A percentile compares a stretch with the other conserved stretches of the same genome.
These are phyloP conservation scores for Esteya vermicola DNA, from an alignment of 2,329 filamentous ascomycete genomes.

Conservation along the genomic window DNA sequence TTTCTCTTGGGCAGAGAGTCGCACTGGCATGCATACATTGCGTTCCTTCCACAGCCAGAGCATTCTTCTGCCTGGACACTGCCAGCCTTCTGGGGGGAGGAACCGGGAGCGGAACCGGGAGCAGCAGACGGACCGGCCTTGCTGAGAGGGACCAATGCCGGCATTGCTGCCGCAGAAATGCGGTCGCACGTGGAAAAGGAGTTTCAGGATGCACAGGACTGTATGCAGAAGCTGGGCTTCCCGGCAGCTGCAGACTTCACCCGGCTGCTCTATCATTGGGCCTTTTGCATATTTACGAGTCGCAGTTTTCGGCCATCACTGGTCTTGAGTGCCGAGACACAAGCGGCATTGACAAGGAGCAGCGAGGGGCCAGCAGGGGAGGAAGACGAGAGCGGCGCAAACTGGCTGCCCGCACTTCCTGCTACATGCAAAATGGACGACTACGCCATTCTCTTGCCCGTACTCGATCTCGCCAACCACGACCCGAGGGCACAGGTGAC, in stretches of 20 bases:
- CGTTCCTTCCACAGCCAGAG: constrained; percentile 47
- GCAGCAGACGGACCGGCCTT: constrained; percentile 20
- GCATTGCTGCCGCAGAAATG: constrained; percentile 34
- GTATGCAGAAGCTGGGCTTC: constrained; percentile 19
- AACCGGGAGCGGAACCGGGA: constrained; percentile 34
- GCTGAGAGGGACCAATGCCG: constrained; percentile 39
- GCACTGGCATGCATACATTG: constrained; percentile 56
- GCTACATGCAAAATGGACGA: constrained; percentile 33
- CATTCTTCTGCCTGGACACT: constrained; percentile 35
- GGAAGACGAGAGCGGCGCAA: neutral
- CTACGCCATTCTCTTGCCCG: constrained; percentile 54
- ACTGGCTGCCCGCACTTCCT: constrained; percentile 14
- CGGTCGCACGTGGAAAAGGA: constrained; percentile 29
- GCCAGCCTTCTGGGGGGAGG: constrained; percentile 43
- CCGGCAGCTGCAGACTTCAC: constrained; percentile 23
- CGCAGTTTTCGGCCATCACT: constrained; percentile 49
- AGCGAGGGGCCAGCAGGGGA: constrained; percentile 8
- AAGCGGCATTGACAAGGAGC: constrained; percentile 13
- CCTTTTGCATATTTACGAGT: constrained; percentile 49
- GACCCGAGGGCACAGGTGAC: constrained; percentile 41
- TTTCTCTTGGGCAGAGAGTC: constrained; percentile 43
- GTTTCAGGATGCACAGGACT: constrained; percentile 25
- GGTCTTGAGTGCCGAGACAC: constrained; percentile 27
- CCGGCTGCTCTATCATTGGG: constrained; percentile 45
- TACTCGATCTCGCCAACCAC: constrained; percentile 62